Conservation (phyloP, 805 yeast species). For the Starmera quercuum region DNA sequence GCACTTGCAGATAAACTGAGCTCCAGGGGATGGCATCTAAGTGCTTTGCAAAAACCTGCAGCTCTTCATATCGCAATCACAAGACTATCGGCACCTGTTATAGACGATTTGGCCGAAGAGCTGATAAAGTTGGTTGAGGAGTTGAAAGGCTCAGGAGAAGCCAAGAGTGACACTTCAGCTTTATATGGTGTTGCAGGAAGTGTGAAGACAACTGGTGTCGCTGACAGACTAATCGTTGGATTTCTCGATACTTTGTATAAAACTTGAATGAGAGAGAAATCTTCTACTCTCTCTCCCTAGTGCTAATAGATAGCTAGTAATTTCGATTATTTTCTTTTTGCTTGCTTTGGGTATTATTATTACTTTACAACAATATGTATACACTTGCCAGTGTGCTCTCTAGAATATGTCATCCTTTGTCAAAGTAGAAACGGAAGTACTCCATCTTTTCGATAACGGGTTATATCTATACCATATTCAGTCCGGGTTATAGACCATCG, state of each 20-base stretch:
- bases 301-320: too few species aligned
- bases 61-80: slow-evolving; percentile 92
- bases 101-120: slow-evolving; percentile 50
- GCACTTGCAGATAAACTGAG: slow-evolving; percentile 66
- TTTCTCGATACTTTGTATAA: slow-evolving; percentile 80
- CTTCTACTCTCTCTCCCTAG: too few species aligned
- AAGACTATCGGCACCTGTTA: slow-evolving; percentile 50
- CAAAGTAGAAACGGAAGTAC: too few species aligned
- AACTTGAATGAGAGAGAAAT: too few species aligned
- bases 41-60: slow-evolving; percentile 80
- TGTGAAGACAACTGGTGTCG: slow-evolving; percentile 75
- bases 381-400: too few species aligned
- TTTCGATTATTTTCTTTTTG: too few species aligned
- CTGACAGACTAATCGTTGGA: slow-evolving; percentile 68
- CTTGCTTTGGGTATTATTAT: too few species aligned
- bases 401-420: too few species aligned
- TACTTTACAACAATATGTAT: too few species aligned
- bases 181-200: slow-evolving; percentile 95
- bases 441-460: too few species aligned
- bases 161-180: slow-evolving; percentile 68
- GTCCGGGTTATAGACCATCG: too few species aligned
- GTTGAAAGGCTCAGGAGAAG: slow-evolving; percentile 16
- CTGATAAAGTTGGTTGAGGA: slow-evolving; percentile 24
- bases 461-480: too few species aligned
- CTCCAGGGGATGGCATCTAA: slow-evolving; percentile 80